A percentile compares a stretch with the other conserved stretches of the same genome.
These are phyloP conservation scores for Tolypocladium ophioglossoides DNA, from an alignment of 2,329 filamentous ascomycete species.

Conservation along the genomic window DNA sequence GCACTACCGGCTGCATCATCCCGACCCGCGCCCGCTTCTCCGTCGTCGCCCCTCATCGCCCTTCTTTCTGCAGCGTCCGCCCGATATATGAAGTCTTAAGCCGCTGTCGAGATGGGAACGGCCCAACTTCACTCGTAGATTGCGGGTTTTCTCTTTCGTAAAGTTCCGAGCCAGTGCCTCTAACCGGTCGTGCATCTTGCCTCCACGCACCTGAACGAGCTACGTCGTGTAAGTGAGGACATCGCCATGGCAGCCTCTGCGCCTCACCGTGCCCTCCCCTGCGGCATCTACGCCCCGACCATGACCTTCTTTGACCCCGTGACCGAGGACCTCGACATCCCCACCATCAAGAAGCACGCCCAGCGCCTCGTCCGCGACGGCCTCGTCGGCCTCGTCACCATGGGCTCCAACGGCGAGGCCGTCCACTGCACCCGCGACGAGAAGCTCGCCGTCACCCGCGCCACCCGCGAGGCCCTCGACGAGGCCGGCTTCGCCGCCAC, in stretches of 20 bases:
- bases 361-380: constrained; percentile 68
- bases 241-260: neutral
- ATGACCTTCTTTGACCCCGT: constrained; percentile 84
- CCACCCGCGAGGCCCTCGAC: constrained; percentile 73
- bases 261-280: constrained; percentile 39
- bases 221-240: neutral
- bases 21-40: neutral
- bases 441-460: constrained; percentile 62
- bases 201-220: too few relatives aligned
- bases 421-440: constrained; percentile 73
- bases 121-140: neutral
- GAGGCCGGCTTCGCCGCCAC: constrained; percentile 64
- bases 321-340: constrained; percentile 76
- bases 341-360: constrained; percentile 69
- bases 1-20: neutral
- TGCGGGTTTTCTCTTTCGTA: too few relatives aligned
- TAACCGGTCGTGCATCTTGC: too few relatives aligned
- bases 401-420: constrained; percentile 87
- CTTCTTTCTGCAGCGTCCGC: neutral
- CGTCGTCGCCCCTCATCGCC: neutral
- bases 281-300: constrained; percentile 78
- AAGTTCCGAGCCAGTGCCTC: neutral
- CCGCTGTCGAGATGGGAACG: neutral
- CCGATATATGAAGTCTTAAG: neutral
- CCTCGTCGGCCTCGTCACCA: constrained; percentile 70